Evolutionary conservation across 2,329 filamentous ascomycete species (phyloP).

Genomic region (Dothistroma pini): DNA sequence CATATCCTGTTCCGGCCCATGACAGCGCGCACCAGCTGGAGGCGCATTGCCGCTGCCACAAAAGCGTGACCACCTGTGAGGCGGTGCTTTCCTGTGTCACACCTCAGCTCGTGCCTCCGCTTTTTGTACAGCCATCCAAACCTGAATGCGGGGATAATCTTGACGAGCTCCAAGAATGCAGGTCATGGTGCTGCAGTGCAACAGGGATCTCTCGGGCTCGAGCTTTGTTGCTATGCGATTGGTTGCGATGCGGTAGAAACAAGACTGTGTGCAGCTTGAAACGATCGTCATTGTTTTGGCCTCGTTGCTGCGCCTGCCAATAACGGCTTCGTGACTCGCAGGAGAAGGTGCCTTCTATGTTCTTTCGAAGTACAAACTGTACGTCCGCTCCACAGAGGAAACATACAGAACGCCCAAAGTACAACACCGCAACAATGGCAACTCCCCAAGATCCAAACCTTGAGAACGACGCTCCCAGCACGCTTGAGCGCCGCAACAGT

Average conservation of each 20-base stretch:
- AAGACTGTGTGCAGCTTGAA: not conserved
- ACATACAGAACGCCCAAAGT: not conserved
- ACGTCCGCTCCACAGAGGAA: not conserved
- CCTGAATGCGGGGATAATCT: not conserved
- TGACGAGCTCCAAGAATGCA: not conserved
- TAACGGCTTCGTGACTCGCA: not conserved
- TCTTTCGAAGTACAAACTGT: not conserved
- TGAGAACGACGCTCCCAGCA: constrained; percentile 16
- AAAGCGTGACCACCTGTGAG: too few species aligned
- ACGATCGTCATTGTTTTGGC: constrained; percentile 1
- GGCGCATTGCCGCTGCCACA: too few species aligned
- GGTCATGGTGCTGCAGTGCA: not conserved
- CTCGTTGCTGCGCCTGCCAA: not conserved
- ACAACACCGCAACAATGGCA: constrained; percentile 10
- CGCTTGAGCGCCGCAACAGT: constrained; percentile 17
- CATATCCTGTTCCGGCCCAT: too few species aligned
- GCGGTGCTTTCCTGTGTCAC: not conserved
- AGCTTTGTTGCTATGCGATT: not conserved
- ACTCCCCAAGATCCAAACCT: constrained; percentile 8
- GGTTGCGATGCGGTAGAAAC: not conserved
- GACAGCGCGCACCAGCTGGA: too few species aligned
- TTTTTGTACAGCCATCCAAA: not conserved
- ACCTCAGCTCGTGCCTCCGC: not conserved
- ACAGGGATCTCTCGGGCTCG: not conserved
- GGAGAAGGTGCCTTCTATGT: not conserved